phyloP scores from a whole-genome alignment of 208 protist genomes.

The Leishmania arabica region DNA sequence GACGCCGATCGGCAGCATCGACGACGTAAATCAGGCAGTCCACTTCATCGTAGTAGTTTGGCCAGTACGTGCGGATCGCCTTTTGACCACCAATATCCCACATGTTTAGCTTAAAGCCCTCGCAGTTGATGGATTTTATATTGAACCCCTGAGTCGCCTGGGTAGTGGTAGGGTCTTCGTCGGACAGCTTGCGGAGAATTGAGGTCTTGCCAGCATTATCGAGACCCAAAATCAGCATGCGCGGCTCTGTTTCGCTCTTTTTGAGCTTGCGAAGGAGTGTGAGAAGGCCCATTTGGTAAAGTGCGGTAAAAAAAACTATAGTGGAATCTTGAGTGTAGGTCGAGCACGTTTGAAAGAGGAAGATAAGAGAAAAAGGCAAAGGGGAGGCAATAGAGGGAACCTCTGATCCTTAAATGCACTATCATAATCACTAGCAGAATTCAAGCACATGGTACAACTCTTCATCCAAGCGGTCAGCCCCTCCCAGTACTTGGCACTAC shows the following conservation, averaged over 20 bases:
- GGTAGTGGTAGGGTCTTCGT: constrained; percentile 96
- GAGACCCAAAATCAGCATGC: constrained; percentile 96
- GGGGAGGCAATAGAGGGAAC: neutral
- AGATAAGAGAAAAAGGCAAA: neutral
- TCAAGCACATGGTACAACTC: no score
- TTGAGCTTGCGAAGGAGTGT: constrained; percentile 94
- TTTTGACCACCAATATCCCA: constrained; percentile 99
- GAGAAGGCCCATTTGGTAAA: constrained; percentile 94
- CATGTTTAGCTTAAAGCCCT: constrained; percentile 98
- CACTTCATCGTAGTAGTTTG: constrained; percentile 97
- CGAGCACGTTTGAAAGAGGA: neutral
- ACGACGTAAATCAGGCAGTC: constrained; percentile 97
- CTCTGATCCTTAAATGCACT: neutral
- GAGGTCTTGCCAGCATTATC: constrained; percentile 99
- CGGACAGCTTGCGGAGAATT: constrained; percentile 95
- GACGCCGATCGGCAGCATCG: constrained; percentile 92
- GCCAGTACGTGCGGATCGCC: constrained; percentile 97
- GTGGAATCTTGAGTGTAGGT: neutral
- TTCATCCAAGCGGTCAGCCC: neutral
- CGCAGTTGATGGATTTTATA: constrained; percentile 96
- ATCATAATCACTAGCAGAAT: neutral
- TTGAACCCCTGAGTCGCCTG: constrained; percentile 99
- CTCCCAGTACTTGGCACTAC: neutral
- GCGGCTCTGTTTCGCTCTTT: constrained; percentile 93
- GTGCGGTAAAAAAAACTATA: neutral